A percentile compares a stretch with the other conserved stretches of the same genome.
These are phyloP conservation scores for Micractinium sp. DNA, from an alignment of 139 green algal genomes.

Conservation along the genomic window DNA sequence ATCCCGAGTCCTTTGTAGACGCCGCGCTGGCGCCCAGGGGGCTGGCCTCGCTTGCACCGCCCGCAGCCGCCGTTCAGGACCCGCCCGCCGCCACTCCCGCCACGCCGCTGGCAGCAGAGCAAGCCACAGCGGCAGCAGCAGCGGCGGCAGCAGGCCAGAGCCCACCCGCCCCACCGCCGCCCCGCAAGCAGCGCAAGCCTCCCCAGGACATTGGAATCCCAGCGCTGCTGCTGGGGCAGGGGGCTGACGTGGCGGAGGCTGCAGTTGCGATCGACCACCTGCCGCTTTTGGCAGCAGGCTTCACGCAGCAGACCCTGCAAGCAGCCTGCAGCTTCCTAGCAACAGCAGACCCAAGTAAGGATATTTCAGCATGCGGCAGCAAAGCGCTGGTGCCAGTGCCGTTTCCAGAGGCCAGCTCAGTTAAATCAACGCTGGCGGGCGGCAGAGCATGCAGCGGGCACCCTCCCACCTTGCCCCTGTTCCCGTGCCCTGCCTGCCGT, in stretches of 20 bases:
- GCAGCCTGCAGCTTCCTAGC: conserved; percentile 22
- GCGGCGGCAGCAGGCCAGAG: neutral
- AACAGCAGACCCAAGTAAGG: conserved; percentile 22
- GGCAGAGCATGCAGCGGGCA: neutral
- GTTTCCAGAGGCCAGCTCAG: too few relatives aligned
- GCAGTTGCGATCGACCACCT: conserved; percentile 1
- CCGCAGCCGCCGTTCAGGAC: too few relatives aligned
- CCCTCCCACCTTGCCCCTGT: neutral
- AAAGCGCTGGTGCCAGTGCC: too few relatives aligned
- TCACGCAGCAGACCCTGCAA: conserved; percentile 23
- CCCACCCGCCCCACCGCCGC: neutral
- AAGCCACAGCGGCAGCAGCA: neutral
- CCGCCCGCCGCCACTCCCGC: neutral
- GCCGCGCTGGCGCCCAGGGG: too few relatives aligned
- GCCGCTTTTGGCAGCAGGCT: conserved; percentile 2
- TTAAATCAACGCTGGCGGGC: neutral
- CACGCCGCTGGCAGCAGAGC: neutral
- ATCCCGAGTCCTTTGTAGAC: too few relatives aligned
- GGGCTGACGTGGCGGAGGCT: neutral
- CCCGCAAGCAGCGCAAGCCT: neutral
- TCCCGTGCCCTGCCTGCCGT: neutral
- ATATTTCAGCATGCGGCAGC: neutral
- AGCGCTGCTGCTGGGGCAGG: conserved; percentile 25
- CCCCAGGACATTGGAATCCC: conserved; percentile 42
- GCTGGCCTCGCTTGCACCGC: too few relatives aligned